Evolutionary conservation across 352 stramenopile species (phyloP).

Genomic region (Globisporangium nagaii): DNA sequence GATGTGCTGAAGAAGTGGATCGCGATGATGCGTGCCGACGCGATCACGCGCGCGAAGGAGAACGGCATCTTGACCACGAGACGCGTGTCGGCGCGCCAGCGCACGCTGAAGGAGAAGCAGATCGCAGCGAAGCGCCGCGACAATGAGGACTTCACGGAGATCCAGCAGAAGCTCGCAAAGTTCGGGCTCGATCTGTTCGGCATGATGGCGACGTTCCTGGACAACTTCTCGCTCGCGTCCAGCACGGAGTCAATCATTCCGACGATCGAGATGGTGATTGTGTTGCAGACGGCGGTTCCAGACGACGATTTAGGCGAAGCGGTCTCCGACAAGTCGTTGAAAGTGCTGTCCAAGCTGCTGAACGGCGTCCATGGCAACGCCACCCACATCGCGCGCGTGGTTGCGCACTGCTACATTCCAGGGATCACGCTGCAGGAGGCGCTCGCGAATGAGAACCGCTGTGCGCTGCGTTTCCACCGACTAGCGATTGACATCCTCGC

Average conservation of each 20-base stretch:
- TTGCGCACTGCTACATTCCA: constrained; percentile 71
- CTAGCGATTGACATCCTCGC: constrained; percentile 47
- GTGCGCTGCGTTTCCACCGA: constrained; percentile 61
- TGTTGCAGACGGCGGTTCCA: constrained; percentile 45
- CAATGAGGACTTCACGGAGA: constrained; percentile 17
- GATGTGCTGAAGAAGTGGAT: constrained; percentile 81
- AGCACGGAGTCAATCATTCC: constrained; percentile 72
- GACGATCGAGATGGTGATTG: constrained; percentile 60
- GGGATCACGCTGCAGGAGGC: constrained; percentile 66
- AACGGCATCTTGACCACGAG: neutral
- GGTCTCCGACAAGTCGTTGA: constrained; percentile 31
- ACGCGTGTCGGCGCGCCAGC: constrained; percentile 7
- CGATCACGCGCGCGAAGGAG: constrained; percentile 2
- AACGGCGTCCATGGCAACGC: constrained; percentile 48
- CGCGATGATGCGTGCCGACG: constrained; percentile 20
- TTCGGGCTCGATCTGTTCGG: constrained; percentile 56
- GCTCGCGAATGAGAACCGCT: constrained; percentile 40
- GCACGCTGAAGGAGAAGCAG: constrained; percentile 10
- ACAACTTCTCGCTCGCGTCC: constrained; percentile 50
- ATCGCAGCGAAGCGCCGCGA: constrained; percentile 8
- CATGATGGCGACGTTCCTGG: constrained; percentile 52
- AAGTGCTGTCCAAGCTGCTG: constrained; percentile 42
- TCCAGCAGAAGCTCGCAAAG: constrained; percentile 34
- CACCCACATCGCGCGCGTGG: constrained; percentile 42
- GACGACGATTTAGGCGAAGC: constrained; percentile 33